Conservation (phyloP, 306 rosid species). For the Glycyrrhiza uralensis region DNA sequence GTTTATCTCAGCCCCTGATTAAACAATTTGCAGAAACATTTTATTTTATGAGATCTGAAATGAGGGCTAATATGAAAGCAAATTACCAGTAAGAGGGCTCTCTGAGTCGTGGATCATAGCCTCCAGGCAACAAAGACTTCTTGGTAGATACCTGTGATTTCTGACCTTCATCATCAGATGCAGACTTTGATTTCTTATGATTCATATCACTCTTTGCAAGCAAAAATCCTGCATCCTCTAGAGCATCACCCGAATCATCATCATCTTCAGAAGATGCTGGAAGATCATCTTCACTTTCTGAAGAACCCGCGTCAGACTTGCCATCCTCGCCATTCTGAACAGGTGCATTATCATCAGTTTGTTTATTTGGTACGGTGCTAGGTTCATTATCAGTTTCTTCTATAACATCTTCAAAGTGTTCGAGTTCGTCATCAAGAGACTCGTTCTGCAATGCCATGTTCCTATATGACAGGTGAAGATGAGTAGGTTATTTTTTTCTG, state of each 20-base stretch:
- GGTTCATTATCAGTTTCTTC: slow-evolving; percentile 60
- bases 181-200: slow-evolving; percentile 23
- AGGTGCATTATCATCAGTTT: slow-evolving; percentile 20
- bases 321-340: slow-evolving; percentile 34
- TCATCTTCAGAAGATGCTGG: slow-evolving; percentile 66
- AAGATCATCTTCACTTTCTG: slow-evolving; percentile 57
- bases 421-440: slow-evolving; percentile 75
- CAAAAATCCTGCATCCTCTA: slow-evolving; percentile 47
- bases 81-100: slow-evolving; percentile 84
- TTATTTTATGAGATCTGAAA: not conserved
- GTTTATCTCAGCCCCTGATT: not conserved
- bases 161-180: slow-evolving; percentile 29
- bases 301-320: slow-evolving; percentile 47
- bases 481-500: not conserved
- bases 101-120: slow-evolving; percentile 77
- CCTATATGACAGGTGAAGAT: slow-evolving; percentile 43
- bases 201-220: slow-evolving; percentile 40
- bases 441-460: slow-evolving; percentile 74
- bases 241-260: slow-evolving; percentile 54
- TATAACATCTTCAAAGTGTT: slow-evolving; percentile 82
- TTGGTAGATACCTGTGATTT: slow-evolving; percentile 38
- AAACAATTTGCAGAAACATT: not conserved
- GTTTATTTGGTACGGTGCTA: slow-evolving; percentile 33
- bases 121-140: slow-evolving; percentile 66
- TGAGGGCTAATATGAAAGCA: not conserved